Evolutionary conservation across 2,329 filamentous ascomycete species (phyloP), one percentile per base, ranked within the genome.

Genomic region (Pyrenochaeta sp.): DNA sequence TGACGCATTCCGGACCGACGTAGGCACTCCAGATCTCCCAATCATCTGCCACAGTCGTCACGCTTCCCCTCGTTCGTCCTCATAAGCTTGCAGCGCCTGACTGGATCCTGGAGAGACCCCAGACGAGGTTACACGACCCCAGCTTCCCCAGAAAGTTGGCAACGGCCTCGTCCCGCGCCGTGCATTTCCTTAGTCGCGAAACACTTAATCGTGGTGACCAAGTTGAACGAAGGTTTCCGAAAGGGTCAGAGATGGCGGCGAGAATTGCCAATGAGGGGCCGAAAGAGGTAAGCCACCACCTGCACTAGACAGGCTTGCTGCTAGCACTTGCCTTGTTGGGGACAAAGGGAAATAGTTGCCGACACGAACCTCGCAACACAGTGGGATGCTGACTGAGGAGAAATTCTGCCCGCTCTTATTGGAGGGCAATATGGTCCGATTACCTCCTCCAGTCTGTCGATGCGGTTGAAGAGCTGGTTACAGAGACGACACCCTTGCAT

Each of bases 141-240:
- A 54, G 58, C 52, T 64, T 62, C 65, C 62, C 67, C 64, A 64
- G 56, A 52, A 56, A 1, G 19, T 58, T 50, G 51, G 54, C 45
- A 44, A 59, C 65, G 67, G 67, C 64, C 53, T 63, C 61, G 64
- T 67, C 61, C 67, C 67, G 67, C 54, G 44, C 55, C 57, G 58
- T 60, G 54, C 56, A 45, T 54, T 53, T 15, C 48, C 52, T 56
- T 52, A 48, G 47, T 42, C 49, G 53, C 48, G 44, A 52, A 55
- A 46, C 42, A 22, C 44, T 48, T 50, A 54, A 50, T 60, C 52
- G 40, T 49, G 48, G 28, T 52, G 53, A 32, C 54, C 42, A 40
- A 43, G 27, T 48, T 52, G 56, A 50, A 42, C 50, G 50, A 48
- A 51, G 49, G 51, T 50, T 43, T 36, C 51, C 47, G 46, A 32